Percentiles rank a stretch among this genome's conserved stretches.
phyloP scores from a whole-genome alignment of 257 asterid genomes.

The Solanum etuberosum region DNA sequence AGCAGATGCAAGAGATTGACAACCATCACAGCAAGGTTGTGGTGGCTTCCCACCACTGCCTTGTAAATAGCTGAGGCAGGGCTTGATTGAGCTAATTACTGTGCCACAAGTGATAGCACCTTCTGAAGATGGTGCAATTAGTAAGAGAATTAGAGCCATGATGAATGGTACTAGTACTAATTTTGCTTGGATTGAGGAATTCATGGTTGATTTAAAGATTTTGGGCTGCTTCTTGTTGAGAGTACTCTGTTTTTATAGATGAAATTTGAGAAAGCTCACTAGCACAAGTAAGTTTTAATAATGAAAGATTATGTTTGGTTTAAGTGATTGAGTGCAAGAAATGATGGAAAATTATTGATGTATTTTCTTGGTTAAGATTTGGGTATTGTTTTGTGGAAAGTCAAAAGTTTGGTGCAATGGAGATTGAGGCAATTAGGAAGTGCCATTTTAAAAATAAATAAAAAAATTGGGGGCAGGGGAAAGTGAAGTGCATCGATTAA shows the following conservation, averaged over 20 bases:
- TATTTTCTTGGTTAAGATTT: not conserved
- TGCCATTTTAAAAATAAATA: not conserved
- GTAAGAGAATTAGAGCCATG: not conserved
- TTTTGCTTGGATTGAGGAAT: conserved; percentile 10
- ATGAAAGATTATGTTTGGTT: not conserved
- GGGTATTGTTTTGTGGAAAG: not conserved
- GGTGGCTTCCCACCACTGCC: conserved; percentile 49
- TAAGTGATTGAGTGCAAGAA: conserved; percentile 24
- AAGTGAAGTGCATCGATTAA: not conserved
- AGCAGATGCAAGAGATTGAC: conserved; percentile 23
- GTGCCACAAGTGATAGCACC: conserved; percentile 39
- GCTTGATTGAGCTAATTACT: conserved; percentile 32
- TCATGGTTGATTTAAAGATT: conserved; percentile 2
- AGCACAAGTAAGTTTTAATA: not conserved
- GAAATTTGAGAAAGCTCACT: not conserved
- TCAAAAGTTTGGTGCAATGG: conserved; percentile 7
- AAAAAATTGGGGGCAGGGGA: not conserved
- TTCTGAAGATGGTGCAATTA: conserved; percentile 7
- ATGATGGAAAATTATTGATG: not conserved
- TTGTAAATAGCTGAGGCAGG: conserved; percentile 44
- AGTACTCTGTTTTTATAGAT: not conserved
- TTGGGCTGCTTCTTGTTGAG: not conserved
- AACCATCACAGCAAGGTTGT: conserved; percentile 40
- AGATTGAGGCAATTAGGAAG: not conserved
- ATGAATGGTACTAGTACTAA: not conserved